Evolutionary conservation across 1,139 yeast species (phyloP), one percentile per base, ranked within the genome.

Genomic region (Geotrichum europaeum): DNA sequence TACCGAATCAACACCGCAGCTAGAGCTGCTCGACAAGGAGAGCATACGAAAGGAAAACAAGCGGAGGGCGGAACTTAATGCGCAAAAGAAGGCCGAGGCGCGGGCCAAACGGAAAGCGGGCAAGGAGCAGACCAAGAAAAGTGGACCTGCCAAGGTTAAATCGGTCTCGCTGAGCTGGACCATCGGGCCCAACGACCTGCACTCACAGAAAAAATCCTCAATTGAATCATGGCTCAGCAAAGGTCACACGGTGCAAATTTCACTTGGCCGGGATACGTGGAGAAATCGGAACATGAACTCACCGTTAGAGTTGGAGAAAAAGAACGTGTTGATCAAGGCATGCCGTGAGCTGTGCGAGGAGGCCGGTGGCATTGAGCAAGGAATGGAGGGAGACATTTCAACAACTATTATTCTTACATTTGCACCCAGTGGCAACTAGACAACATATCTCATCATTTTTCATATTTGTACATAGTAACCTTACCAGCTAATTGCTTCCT

Each of bases 121-220:
- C 64, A 62, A 50, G 60, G 54, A 53, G 68, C 59, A 3, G 40
- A 13, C 62, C 67, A 57, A 36, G 63, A 66, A 64, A 49, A 70
- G 52, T 63, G 70, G 66, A 57, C 65, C 64, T 61, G 60, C 52
- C 20, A 67, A 71, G 65, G 72, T 64, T 52, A 74, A 68, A 61
- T 68, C 65, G 47, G 74, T 64, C 20, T 75, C 64, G 62, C 68
- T 63, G 60, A 71, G 70, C 20, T 79, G 70, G 76, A 70, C 63
- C 43, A 68, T 66, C 60, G 77, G 65, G 53, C 72, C 60, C 59
- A 67, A 66, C 69, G 78, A 66, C 62, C 66, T 69, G 58, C 73
- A 51, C 60, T 70, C 65, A 57, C 80, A 65, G 66, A 73, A 64
- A 59, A 69, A 59, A 63, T 71, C 62, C 73, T 82, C 76, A 15